Evolutionary conservation across 208 protist genomes (phyloP).

Genomic region (Kentomonas sorsogonicus): DNA sequence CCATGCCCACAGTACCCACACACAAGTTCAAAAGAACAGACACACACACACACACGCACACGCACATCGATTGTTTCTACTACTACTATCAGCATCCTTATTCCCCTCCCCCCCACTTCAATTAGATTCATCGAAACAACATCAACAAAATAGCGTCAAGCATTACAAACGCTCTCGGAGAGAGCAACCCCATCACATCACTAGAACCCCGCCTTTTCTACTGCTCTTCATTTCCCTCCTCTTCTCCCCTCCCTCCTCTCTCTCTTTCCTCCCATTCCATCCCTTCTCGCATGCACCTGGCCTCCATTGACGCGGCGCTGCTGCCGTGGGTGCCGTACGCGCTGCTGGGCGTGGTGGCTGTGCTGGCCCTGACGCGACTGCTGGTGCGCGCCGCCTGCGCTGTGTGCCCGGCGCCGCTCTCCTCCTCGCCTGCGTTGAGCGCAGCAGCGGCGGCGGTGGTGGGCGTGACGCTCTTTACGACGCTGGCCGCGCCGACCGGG

Average conservation of each 20-base stretch:
- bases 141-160: slow-evolving; percentile 1
- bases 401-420: too few relatives aligned
- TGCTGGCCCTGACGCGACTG: not conserved
- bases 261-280: not conserved
- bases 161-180: too few relatives aligned
- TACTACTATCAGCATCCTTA: not conserved
- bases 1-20: too few relatives aligned
- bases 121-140: not conserved
- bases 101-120: not conserved
- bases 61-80: not conserved
- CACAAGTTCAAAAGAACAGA: not conserved
- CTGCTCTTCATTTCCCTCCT: not conserved
- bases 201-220: not conserved
- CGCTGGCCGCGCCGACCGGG: too few relatives aligned
- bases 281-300: not conserved
- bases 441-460: too few relatives aligned
- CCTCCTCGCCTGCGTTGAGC: too few relatives aligned
- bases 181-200: too few relatives aligned
- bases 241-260: not conserved
- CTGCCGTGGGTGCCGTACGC: slow-evolving; percentile 5
- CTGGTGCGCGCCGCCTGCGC: too few relatives aligned
- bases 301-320: slow-evolving; percentile 8
- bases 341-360: slow-evolving; percentile 1
- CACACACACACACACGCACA: slow-evolving; percentile 2
- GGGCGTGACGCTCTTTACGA: too few relatives aligned